phyloP scores from a whole-genome alignment of 352 stramenopile genomes.

The Globisporangium nagaii region DNA sequence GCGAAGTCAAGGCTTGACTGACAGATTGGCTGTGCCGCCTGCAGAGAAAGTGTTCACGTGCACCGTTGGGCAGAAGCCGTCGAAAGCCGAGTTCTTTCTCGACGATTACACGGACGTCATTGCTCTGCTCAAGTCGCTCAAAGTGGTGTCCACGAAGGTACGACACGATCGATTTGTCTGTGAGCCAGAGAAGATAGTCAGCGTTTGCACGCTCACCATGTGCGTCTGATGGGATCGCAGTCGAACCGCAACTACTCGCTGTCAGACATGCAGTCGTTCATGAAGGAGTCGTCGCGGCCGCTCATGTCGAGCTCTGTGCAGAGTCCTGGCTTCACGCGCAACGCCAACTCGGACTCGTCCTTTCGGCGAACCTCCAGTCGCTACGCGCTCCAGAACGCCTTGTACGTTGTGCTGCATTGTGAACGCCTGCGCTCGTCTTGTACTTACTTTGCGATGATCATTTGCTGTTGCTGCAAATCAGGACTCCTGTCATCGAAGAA shows the following conservation, averaged over 20 bases:
- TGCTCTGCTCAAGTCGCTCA: conserved; percentile 83
- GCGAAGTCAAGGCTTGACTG: no score
- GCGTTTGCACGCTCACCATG: no score
- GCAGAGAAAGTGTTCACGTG: conserved; percentile 91
- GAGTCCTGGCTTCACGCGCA: conserved; percentile 25
- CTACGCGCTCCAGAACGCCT: conserved; percentile 34
- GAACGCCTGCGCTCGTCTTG: neutral
- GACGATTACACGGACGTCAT: conserved; percentile 95
- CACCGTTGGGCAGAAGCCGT: conserved; percentile 98
- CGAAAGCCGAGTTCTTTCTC: conserved; percentile 94
- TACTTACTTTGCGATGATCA: neutral
- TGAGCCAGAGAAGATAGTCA: no score
- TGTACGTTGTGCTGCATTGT: conserved; percentile 28
- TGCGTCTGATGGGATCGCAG: conserved; percentile 20
- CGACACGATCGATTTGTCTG: neutral
- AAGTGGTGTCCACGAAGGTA: conserved; percentile 74
- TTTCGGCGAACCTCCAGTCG: conserved; percentile 53
- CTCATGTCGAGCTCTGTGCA: conserved; percentile 50
- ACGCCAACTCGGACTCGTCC: conserved; percentile 35
- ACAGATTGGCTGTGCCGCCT: conserved; percentile 1
- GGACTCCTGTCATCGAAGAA: conserved; percentile 66
- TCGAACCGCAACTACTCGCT: conserved; percentile 80
- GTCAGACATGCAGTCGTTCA: conserved; percentile 80
- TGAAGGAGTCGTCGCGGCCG: conserved; percentile 37
- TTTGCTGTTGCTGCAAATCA: conserved; percentile 7